These are phyloP conservation scores for Penicillium fimorum DNA, from an alignment of 495 filamentous ascomycete species.

Conservation along the genomic window DNA sequence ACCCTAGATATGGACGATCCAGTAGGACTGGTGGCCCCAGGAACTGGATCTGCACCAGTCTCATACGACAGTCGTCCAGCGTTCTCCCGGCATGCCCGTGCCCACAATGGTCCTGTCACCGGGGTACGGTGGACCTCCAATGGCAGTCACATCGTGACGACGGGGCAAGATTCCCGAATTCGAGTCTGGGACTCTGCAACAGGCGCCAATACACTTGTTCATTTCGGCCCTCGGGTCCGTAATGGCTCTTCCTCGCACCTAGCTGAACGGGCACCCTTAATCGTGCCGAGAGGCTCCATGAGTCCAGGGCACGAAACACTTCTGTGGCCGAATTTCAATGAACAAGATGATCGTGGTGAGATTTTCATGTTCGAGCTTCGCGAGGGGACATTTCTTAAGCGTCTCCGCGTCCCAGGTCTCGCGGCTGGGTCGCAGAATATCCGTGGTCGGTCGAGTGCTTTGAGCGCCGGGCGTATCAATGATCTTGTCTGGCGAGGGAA, in stretches of 20 bases:
- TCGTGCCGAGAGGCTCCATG: conserved; percentile 54
- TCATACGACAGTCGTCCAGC: conserved; percentile 43
- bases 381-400: conserved; percentile 69
- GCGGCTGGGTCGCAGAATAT: conserved; percentile 37
- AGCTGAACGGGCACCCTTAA: conserved; percentile 59
- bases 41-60: conserved; percentile 17
- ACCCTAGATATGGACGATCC: conserved; percentile 79
- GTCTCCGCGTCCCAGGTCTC: conserved; percentile 61
- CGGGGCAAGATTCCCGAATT: conserved; percentile 77
- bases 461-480: conserved; percentile 59
- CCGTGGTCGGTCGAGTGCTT: conserved; percentile 32
- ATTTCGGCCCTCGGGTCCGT: conserved; percentile 74
- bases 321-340: conserved; percentile 70
- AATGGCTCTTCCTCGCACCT: conserved; percentile 58
- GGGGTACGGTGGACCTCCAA: conserved; percentile 79
- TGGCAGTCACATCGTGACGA: conserved; percentile 69
- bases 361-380: conserved; percentile 74
- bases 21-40: conserved; percentile 51
- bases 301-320: conserved; percentile 58
- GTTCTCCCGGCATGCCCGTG: conserved; percentile 50
- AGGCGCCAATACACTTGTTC: conserved; percentile 78
- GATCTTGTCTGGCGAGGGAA: conserved; percentile 68
- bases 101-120: conserved; percentile 77
- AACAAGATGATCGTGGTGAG: conserved; percentile 54
- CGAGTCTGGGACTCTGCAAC: conserved; percentile 79